Conservation (phyloP, 768 basidiomycete genomes). For the Russula vinacea region DNA sequence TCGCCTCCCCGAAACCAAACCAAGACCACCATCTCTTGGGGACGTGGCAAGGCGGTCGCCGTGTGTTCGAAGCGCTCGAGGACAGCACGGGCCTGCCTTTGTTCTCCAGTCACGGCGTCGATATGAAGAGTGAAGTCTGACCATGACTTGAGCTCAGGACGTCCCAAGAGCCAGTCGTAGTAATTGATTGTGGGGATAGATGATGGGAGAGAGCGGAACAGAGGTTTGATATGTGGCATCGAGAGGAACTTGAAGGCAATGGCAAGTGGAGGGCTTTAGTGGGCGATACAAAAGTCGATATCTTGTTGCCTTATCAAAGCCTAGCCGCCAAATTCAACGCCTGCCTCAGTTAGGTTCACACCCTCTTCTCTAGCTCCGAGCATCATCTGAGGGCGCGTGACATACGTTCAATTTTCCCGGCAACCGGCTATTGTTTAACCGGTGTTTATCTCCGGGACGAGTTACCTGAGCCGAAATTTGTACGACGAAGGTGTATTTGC, state of each 20-base stretch:
- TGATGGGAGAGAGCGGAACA: constrained; percentile 1
- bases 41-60: constrained; percentile 50
- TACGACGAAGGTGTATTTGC: too few species aligned
- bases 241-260: background rate
- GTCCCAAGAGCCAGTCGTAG: constrained; percentile 19
- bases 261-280: background rate
- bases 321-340: background rate
- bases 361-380: too few species aligned
- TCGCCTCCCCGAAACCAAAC: constrained; percentile 38
- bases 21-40: constrained; percentile 52
- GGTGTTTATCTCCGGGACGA: background rate
- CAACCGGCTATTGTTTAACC: background rate
- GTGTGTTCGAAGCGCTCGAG: constrained; percentile 49
- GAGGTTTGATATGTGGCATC: constrained; percentile 10
- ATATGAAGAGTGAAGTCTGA: constrained; percentile 55
- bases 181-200: constrained; percentile 22
- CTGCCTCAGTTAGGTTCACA: too few species aligned
- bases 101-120: constrained; percentile 51
- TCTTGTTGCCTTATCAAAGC: background rate
- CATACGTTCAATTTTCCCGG: background rate
- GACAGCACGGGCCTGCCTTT: constrained; percentile 48
- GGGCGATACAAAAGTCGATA: background rate
- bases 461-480: too few species aligned
- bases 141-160: constrained; percentile 10
- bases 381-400: background rate